phyloP scores from a whole-genome alignment of 1,139 yeast species.

The Saccharomyces hybrid region DNA sequence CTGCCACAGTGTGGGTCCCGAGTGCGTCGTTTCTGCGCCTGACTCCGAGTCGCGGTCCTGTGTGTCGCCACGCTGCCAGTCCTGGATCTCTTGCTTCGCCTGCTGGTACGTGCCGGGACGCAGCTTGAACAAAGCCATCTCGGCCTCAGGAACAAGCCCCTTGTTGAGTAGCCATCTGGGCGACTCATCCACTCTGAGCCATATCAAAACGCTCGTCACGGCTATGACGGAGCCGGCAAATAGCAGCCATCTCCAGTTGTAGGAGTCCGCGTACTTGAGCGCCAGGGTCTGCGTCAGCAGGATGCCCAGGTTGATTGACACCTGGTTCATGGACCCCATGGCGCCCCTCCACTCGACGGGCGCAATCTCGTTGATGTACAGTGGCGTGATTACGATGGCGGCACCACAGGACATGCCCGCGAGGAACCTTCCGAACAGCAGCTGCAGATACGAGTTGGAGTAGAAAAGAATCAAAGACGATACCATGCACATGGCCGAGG shows the following conservation, averaged over 20 bases:
- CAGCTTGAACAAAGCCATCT: slow-evolving; percentile 29
- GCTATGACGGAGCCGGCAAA: slow-evolving; percentile 53
- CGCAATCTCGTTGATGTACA: slow-evolving; percentile 71
- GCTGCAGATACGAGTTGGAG: slow-evolving; percentile 38
- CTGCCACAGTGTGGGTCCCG: slow-evolving; percentile 23
- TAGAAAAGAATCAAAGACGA: slow-evolving; percentile 62
- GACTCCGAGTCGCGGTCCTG: slow-evolving; percentile 1
- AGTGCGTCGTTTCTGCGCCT: not conserved
- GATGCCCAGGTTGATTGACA: slow-evolving; percentile 77
- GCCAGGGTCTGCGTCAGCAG: slow-evolving; percentile 71
- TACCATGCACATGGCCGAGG: slow-evolving; percentile 47
- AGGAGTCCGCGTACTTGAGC: slow-evolving; percentile 52
- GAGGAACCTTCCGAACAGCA: slow-evolving; percentile 64
- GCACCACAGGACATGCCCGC: slow-evolving; percentile 86
- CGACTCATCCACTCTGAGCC: slow-evolving; percentile 54
- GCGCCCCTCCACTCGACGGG: slow-evolving; percentile 64
- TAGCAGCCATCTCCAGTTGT: slow-evolving; percentile 66
- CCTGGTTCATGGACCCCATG: slow-evolving; percentile 83
- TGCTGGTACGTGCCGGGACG: slow-evolving; percentile 28
- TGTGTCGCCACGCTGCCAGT: slow-evolving; percentile 21
- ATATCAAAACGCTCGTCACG: slow-evolving; percentile 38
- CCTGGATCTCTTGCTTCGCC: slow-evolving; percentile 29
- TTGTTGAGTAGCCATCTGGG: slow-evolving; percentile 67
- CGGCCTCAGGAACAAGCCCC: slow-evolving; percentile 32
- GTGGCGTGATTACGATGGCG: slow-evolving; percentile 75